Percentiles rank a stretch among this genome's conserved stretches.
Evolutionary conservation across 2,329 filamentous ascomycete genomes (phyloP).

Genomic region (Epicoccum nigrum): DNA sequence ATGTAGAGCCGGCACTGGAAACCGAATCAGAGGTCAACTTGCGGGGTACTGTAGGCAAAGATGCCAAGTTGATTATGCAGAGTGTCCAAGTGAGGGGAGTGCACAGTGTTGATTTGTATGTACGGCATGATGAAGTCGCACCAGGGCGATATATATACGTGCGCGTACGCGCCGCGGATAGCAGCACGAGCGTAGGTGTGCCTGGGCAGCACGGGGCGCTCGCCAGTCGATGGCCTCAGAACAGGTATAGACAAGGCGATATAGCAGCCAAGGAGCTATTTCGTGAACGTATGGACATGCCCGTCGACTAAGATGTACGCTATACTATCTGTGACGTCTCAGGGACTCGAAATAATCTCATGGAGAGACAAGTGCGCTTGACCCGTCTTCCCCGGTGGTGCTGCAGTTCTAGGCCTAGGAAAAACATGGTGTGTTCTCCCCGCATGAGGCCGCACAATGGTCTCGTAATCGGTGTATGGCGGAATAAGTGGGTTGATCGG

Average conservation of each 20-base stretch:
- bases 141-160: constrained; percentile 13
- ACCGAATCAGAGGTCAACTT: neutral
- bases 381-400: constrained; percentile 16
- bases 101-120: neutral
- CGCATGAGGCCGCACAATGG: constrained; percentile 1
- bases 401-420: constrained; percentile 18
- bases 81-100: neutral
- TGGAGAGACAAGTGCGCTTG: constrained; percentile 14
- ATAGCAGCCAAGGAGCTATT: constrained; percentile 6
- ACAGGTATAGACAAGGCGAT: constrained; percentile 4
- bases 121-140: constrained; percentile 2
- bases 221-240: constrained; percentile 3
- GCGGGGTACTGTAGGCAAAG: too few species aligned
- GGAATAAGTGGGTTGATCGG: constrained; percentile 8
- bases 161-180: too few species aligned
- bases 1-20: neutral
- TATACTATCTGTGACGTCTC: constrained; percentile 10
- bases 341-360: constrained; percentile 1
- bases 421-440: constrained; percentile 11
- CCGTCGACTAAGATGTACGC: constrained; percentile 6
- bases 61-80: neutral
- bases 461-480: constrained; percentile 15
- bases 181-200: constrained; percentile 5
- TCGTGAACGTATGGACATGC: constrained; percentile 7
- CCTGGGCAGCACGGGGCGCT: neutral